Base-by-base conservation (phyloP, 176 grass and related monocot species). In the Aegilops sharonensis region DNA sequence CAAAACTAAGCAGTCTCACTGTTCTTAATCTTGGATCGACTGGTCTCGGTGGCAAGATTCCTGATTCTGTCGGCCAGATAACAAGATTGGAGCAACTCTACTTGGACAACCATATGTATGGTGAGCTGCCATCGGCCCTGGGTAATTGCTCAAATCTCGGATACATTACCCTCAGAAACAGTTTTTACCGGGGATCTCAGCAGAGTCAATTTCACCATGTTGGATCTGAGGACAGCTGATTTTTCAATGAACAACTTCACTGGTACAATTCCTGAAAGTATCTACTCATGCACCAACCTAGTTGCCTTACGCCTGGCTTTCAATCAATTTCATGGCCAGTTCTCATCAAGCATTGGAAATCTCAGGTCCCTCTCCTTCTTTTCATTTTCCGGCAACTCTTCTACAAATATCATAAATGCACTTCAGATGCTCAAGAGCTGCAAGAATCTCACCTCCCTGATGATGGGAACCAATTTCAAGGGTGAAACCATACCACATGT, bases 401-500 rank as follows among this genome's bases (percentile, higher is more conserved):
- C 89, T 30, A 64, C 18, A 87, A 91, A 95, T 85, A 66, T 95
- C 35, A 93, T 35, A 52, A 20, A 86, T 81, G 17, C 91, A 80
- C 73, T 95, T 85, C 76, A 93, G 69, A 73, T 78, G 24, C 84
- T 91, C 59, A 91, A 86, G 11, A 52, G 18, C 13, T 91, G 89
- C 82, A 93, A 87, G 60, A 95, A 54, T 4, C 76, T 95, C 57
- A 91, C 87, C 1, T 2, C 89, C 15, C 50, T 95, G 52, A 62
- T 95, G n/a, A 88, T 92, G 9, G 88, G 90, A 87, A 47, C 29
- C 12, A 95, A 80, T 56, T 95, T 95, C 80, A 85, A 77, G 3
- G 67, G 68, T 80, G 94, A 95, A 61, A 72, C 61, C 11, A 64
- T 93, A 43, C 89, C 91, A 1, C 39, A 89, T 34, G 68, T 81